Base-by-base conservation (phyloP, 2,329 filamentous ascomycete genomes). In the Aureobasidium sp. region DNA sequence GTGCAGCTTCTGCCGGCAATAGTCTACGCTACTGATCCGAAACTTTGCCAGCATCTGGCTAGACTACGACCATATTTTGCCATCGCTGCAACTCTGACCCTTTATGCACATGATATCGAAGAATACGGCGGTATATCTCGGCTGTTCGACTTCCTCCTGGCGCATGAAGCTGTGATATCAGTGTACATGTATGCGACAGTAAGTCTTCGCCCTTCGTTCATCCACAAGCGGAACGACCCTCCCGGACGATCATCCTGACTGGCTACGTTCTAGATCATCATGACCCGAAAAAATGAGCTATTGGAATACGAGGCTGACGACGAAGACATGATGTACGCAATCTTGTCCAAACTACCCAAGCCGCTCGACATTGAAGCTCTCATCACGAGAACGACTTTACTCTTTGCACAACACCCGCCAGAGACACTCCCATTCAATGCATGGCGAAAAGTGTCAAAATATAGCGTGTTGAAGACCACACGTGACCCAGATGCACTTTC, bases 31-130 rank as follows among this genome's bases (percentile, higher is more conserved):
- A 87, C 86, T 27, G 91, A 97, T 73, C 83, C 86, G 5, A 78
- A 80, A 47, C 80, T 99, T 27, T 88, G 84, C 72, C 78, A 75
- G 8, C 93, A 96, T 75, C 64, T 75, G n/a, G 67, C 67, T 26
- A 52, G 68, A 27, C 68, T 71, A 5, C 86, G 92, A 71, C 93
- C 94, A 1, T 97, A 92, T 74, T 99, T 96, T 74, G 94, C 94
- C 5, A 81, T 99, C 5, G 87, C 90, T n/a, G 92, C 91, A 52
- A 96, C 92, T 0, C 82, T 99, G 47, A 99, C 95, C 37, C 87
- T 99, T 79, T 99, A 97, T 74, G 92, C 94, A 20, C 94, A 99
- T 76, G 93, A 97, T 73, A 92, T 99, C 65, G 87, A 94, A 74
- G 86, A 88, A 46, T 97, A 96, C 72, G 84, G 84, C 65, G 89